phyloP scores from a whole-genome alignment of 139 green algal species.

The Coccomyxa sp. region DNA sequence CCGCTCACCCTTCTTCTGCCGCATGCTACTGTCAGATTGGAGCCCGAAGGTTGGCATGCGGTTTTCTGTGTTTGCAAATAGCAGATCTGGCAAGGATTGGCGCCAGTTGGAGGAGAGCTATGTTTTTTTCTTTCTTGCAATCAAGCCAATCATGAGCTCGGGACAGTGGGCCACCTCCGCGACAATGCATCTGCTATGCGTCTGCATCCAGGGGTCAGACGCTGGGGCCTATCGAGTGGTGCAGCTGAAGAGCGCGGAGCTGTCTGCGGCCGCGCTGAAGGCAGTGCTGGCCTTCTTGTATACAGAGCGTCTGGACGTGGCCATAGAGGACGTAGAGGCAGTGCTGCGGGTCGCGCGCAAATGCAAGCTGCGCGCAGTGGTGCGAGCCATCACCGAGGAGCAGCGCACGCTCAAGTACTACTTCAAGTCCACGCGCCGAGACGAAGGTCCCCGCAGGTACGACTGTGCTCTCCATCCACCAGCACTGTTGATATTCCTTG shows the following conservation, averaged over 20 bases:
- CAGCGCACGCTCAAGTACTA: slow-evolving; percentile 20
- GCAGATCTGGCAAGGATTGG: neutral
- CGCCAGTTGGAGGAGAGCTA: neutral
- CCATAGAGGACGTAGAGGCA: slow-evolving; percentile 7
- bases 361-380: slow-evolving; percentile 11
- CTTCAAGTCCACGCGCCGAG: slow-evolving; percentile 10
- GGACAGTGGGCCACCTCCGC: neutral
- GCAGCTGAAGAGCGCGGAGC: neutral
- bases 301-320: slow-evolving; percentile 21
- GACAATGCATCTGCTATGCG: neutral
- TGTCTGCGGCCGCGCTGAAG: slow-evolving; percentile 9
- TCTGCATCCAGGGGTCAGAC: neutral
- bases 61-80: neutral
- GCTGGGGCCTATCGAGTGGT: slow-evolving; percentile 3
- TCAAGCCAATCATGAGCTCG: neutral
- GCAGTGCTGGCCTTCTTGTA: slow-evolving; percentile 22
- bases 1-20: slow-evolving; percentile 17
- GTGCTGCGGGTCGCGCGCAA: slow-evolving; percentile 4
- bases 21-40: slow-evolving; percentile 11
- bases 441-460: slow-evolving; percentile 5
- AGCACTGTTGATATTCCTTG: neutral
- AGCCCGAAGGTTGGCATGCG: neutral
- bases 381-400: slow-evolving; percentile 6
- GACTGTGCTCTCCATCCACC: neutral
- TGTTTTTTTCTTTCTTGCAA: neutral